These are phyloP conservation scores for Plasmodium inui DNA, from an alignment of 169 alveolate species.

Conservation along the genomic window DNA sequence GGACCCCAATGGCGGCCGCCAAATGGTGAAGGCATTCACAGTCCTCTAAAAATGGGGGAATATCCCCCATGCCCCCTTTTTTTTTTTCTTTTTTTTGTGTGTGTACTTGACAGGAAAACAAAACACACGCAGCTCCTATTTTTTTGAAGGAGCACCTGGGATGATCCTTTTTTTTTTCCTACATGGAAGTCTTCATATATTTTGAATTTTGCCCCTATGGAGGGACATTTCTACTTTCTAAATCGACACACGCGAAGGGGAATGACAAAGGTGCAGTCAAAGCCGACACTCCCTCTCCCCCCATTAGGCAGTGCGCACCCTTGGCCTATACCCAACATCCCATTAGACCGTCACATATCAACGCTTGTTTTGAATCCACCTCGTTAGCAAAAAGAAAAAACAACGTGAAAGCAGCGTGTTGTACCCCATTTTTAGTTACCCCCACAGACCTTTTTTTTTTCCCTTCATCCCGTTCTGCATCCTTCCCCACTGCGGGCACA, in stretches of 20 bases:
- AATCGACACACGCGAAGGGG: not conserved
- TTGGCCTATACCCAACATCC: not conserved
- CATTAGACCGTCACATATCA: not conserved
- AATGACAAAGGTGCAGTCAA: not conserved
- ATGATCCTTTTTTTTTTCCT: not conserved
- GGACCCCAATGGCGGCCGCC: not conserved
- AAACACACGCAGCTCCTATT: not conserved
- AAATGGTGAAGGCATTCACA: conserved; percentile 21
- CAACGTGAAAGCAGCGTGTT: not conserved
- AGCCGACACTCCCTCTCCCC: not conserved
- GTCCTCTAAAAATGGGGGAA: not conserved
- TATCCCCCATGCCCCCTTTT: not conserved
- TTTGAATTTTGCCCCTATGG: not conserved
- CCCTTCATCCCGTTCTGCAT: too few relatives aligned
- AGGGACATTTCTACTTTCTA: not conserved
- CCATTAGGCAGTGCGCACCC: not conserved
- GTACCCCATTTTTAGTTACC: not conserved
- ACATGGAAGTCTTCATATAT: not conserved
- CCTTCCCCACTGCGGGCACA: too few relatives aligned
- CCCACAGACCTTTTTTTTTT: too few relatives aligned
- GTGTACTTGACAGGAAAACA: not conserved
- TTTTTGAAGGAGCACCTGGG: not conserved
- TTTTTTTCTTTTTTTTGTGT: conserved; percentile 11
- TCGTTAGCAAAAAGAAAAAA: not conserved
- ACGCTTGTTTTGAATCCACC: not conserved